These are phyloP conservation scores for Taxillus chinensis DNA, from an alignment of 164 flowering plant species.

Conservation along the genomic window DNA sequence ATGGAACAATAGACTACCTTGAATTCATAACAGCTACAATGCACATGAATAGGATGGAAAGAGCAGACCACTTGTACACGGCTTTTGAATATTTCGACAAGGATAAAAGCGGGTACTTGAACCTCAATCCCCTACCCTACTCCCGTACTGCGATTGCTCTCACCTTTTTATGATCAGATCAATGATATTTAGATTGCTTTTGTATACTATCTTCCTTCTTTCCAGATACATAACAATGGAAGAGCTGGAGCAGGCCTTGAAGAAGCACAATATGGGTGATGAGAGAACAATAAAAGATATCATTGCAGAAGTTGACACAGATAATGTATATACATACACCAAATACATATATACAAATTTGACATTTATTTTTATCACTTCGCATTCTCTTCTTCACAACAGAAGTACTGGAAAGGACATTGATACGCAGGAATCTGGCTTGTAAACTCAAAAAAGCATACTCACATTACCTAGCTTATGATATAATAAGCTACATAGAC, in stretches of 20 bases:
- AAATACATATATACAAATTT: not conserved
- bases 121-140: not conserved
- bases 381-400: too few species aligned
- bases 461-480: too few species aligned
- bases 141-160: not conserved
- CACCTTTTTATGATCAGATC: not conserved
- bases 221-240: constrained; percentile 81
- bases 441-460: too few species aligned
- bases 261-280: constrained; percentile 83
- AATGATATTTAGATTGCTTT: not conserved
- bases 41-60: constrained; percentile 94
- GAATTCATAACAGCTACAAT: constrained; percentile 97
- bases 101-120: constrained; percentile 84
- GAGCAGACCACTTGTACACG: constrained; percentile 74
- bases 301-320: constrained; percentile 94
- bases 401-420: too few species aligned
- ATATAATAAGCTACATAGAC: too few species aligned
- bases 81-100: constrained; percentile 92
- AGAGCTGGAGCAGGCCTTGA: constrained; percentile 77
- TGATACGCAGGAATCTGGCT: too few species aligned
- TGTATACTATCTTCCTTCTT: constrained; percentile 2
- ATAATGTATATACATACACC: constrained; percentile 32
- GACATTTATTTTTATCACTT: not conserved
- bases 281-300: constrained; percentile 82
- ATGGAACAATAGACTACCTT: constrained; percentile 87